These are phyloP conservation scores for Scenedesmus sp. DNA, from an alignment of 163 green algal genomes.

Conservation along the genomic window DNA sequence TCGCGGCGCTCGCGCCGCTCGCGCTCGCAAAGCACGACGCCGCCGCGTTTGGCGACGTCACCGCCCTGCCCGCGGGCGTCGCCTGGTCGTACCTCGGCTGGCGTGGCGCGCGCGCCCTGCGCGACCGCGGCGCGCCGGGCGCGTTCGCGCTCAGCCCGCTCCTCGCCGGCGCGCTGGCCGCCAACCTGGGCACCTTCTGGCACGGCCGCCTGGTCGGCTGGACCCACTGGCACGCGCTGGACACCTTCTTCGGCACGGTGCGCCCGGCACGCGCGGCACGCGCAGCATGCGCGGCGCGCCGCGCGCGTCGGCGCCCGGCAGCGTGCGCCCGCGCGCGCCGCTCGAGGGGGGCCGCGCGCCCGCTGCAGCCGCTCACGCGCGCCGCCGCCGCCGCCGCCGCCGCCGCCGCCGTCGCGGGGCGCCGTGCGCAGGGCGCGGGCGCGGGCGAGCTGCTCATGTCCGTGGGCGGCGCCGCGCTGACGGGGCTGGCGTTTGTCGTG, in stretches of 20 bases:
- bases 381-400: neutral
- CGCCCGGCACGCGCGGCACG: neutral
- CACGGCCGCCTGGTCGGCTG: conserved; percentile 1
- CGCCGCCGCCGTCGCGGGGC: neutral
- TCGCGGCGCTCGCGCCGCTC: conserved; percentile 8
- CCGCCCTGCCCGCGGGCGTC: neutral
- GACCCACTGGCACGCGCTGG: neutral
- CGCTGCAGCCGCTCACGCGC: neutral
- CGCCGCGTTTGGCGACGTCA: conserved; percentile 3
- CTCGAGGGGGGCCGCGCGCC: too few species aligned
- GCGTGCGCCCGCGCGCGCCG: too few species aligned
- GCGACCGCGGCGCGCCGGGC: neutral
- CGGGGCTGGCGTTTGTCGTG: conserved; percentile 6
- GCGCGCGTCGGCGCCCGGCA: neutral
- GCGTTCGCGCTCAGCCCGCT: neutral
- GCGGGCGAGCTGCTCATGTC: conserved; percentile 3
- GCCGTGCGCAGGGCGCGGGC: neutral
- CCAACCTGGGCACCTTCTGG: neutral
- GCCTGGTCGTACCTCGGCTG: conserved; percentile 10
- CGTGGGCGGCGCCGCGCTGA: neutral
- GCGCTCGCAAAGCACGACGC: conserved; percentile 9
- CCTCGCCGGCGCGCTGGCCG: neutral
- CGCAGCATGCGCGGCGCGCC: neutral
- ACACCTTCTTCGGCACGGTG: conserved; percentile 15
- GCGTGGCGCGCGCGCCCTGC: too few species aligned